A percentile compares a stretch with the other conserved stretches of the same genome.
phyloP scores from a whole-genome alignment of 129 eudicot species.

The Tagetes patula region DNA sequence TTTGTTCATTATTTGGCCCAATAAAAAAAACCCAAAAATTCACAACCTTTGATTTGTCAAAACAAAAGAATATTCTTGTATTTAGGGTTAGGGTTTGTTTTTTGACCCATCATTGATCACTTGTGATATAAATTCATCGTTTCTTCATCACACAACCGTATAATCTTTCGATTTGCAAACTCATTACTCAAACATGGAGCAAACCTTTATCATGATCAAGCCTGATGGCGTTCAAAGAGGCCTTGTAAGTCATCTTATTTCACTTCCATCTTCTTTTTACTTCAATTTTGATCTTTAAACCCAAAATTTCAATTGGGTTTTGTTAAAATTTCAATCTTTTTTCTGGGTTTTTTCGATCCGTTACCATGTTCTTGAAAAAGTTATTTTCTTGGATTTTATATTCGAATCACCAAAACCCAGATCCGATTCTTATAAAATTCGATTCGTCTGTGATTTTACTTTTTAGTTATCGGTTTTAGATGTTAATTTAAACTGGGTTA shows the following conservation, averaged over 20 bases:
- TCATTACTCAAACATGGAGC: conserved; percentile 56
- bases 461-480: too few relatives aligned
- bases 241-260: conserved; percentile 43
- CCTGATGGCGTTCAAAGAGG: conserved; percentile 92
- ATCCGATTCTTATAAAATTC: too few relatives aligned
- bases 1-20: too few relatives aligned
- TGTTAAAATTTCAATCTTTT: background rate
- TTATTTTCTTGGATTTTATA: too few relatives aligned
- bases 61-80: conserved; percentile 31
- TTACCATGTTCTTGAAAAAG: background rate
- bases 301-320: background rate
- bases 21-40: background rate
- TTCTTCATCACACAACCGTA: conserved; percentile 11
- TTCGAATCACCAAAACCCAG: too few relatives aligned
- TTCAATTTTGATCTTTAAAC: background rate
- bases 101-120: conserved; percentile 28
- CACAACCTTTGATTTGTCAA: too few relatives aligned
- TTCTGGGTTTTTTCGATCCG: background rate
- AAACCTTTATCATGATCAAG: conserved; percentile 85
- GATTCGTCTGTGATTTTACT: background rate
- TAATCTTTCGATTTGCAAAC: conserved; percentile 22
- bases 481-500: too few relatives aligned
- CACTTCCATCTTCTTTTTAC: conserved; percentile 16
- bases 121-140: conserved; percentile 26
- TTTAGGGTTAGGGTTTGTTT: conserved; percentile 43